phyloP scores from a whole-genome alignment of 306 rosid genomes.

The Pachyrhizus erosus region DNA sequence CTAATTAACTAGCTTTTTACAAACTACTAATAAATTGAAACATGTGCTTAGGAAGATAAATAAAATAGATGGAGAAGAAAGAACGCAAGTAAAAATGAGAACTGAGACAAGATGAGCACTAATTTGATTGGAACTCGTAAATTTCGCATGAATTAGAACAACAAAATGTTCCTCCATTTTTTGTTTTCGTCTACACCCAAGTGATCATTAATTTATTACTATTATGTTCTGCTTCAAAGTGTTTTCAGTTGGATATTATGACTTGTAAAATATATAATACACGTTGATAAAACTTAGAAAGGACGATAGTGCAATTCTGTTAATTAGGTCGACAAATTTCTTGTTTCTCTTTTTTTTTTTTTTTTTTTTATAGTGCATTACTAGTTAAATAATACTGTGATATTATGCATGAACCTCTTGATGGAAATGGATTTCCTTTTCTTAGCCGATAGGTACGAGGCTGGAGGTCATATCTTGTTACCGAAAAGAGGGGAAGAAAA shows the following conservation, averaged over 20 bases:
- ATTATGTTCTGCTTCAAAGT: not conserved
- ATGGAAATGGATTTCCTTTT: conserved; percentile 1
- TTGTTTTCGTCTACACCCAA: no score
- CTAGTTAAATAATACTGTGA: not conserved
- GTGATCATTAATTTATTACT: not conserved
- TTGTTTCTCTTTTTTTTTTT: not conserved
- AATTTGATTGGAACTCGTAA: no score
- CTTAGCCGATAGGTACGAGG: not conserved
- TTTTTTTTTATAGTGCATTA: not conserved
- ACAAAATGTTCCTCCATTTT: no score
- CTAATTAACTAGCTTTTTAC: not conserved
- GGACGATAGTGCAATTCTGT: not conserved
- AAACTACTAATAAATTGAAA: not conserved
- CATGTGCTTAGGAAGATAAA: not conserved
- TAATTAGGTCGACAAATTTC: not conserved
- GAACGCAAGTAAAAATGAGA: not conserved
- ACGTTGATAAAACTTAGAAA: not conserved
- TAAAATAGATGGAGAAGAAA: not conserved
- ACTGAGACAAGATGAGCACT: no score
- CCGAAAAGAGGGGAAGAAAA: not conserved
- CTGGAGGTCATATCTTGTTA: not conserved
- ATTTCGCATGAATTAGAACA: no score
- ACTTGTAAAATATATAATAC: not conserved
- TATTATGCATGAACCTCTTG: not conserved
- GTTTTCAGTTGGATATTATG: not conserved